These are phyloP conservation scores for Penicillium vulpinum DNA, from an alignment of 2,329 filamentous ascomycete species.

Conservation along the genomic window DNA sequence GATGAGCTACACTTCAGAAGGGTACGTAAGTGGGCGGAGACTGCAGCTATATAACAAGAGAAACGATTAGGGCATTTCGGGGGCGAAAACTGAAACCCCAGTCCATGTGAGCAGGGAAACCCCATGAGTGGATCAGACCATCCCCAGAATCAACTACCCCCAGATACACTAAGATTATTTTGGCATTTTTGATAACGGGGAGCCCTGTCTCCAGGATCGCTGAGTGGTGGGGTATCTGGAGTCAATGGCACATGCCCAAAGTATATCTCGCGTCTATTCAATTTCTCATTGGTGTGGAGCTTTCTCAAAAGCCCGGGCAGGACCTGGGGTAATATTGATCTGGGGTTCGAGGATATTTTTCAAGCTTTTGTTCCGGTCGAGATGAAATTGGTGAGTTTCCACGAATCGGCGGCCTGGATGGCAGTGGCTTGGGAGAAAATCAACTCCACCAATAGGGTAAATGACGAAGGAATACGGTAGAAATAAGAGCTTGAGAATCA, in stretches of 20 bases:
- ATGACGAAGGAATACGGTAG: not conserved
- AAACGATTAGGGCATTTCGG: constrained; percentile 4
- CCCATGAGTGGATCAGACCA: constrained; percentile 18
- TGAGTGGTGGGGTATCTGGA: constrained; percentile 32
- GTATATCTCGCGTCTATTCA: not conserved
- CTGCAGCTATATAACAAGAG: constrained; percentile 2
- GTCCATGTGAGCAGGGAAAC: constrained; percentile 8
- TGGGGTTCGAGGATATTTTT: constrained; percentile 37
- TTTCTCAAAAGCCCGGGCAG: not conserved
- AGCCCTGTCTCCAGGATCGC: constrained; percentile 18
- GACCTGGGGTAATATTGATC: constrained; percentile 27
- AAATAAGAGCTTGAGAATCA: not conserved
- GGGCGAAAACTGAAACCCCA: constrained; percentile 1
- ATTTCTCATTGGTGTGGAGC: constrained; percentile 14
- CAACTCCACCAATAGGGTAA: constrained; percentile 33
- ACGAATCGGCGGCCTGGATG: constrained; percentile 28
- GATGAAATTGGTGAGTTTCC: constrained; percentile 23
- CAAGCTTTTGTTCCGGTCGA: constrained; percentile 12
- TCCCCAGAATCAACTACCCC: constrained; percentile 10
- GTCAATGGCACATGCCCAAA: constrained; percentile 12
- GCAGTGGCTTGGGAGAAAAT: constrained; percentile 16
- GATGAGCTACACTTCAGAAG: not conserved
- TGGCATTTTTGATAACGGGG: constrained; percentile 19
- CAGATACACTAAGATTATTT: constrained; percentile 21
- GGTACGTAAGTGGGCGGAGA: not conserved